Evolutionary conservation across 495 filamentous ascomycete species (phyloP), one percentile per base, ranked within the genome.

Genomic region (Bacidia gigantensis): DNA sequence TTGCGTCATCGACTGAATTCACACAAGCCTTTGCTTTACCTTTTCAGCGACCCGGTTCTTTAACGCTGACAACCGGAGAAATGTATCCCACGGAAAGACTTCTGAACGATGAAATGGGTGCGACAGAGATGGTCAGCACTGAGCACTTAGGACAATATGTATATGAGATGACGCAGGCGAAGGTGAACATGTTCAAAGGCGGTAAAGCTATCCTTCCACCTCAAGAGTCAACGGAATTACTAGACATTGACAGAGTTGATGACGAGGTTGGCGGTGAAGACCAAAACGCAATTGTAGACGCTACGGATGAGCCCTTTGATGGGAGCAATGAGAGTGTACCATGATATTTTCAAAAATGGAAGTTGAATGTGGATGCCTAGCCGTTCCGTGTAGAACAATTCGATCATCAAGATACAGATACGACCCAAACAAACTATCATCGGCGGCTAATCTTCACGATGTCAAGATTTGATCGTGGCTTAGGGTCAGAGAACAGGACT

Each of bases 131-230:
- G 87, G 86, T 86, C 60, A 79, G 86, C 26, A 80, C 96, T 7
- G 92, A 96, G 68, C 92, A 98, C 73, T 68, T 98, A 32, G 93
- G 92, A 3, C 86, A 95, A 68, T 97, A 95, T 68, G 92, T 98
- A 21, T 95, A 80, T 68, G 87, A 98, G 69, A 97, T 98, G 87
- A 90, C 89, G 11, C 74, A 82, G 58, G 86, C 89, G 20, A 92
- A 85, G 65, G 68, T 95, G 3, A 75, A 82, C 60, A 74, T 74
- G 41, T 65, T 85, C 64, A 74, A 69, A 49, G 65, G 71, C 56
- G 61, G 67, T 24, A 62, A 69, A 22, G 65, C 67, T 12, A 56
- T 56, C 3, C 55, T 64, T 43, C 65, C 65, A 3, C 65, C 62
- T 11, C 71, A 60, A 29, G 74, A 75, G 22, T 72, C 66, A 5